phyloP scores from a whole-genome alignment of 2,329 filamentous ascomycete genomes.

The Thielaviopsis ethacetica region DNA sequence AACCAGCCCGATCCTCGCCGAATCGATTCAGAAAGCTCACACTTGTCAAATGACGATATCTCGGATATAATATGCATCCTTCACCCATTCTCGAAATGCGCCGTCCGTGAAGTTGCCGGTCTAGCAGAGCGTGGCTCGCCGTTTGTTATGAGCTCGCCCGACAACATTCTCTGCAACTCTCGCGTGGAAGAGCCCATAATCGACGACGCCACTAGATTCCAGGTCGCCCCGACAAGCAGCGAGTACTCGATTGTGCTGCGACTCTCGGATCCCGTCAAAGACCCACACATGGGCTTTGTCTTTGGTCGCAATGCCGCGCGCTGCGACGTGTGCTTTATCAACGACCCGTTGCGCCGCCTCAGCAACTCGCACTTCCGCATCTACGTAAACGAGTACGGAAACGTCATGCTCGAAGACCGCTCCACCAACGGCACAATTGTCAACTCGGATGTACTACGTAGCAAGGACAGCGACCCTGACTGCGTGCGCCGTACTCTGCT shows the following conservation, averaged over 20 bases:
- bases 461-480: conserved; percentile 20
- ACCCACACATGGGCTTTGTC: conserved; percentile 56
- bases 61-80: conserved; percentile 82
- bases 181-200: conserved; percentile 32
- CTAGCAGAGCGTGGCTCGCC: conserved; percentile 31
- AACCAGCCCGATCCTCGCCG: conserved; percentile 67
- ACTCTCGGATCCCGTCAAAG: conserved; percentile 56
- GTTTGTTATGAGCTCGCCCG: conserved; percentile 32
- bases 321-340: conserved; percentile 56
- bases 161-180: conserved; percentile 30
- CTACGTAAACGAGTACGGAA: conserved; percentile 69
- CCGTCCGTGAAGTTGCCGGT: conserved; percentile 50
- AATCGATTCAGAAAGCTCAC: conserved; percentile 63
- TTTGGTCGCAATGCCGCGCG: conserved; percentile 63
- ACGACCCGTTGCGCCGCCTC: conserved; percentile 54
- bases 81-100: conserved; percentile 58
- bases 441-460: conserved; percentile 49
- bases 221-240: conserved; percentile 30
- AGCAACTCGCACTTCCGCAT: conserved; percentile 97
- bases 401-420: conserved; percentile 81
- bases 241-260: conserved; percentile 61
- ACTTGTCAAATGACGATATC: conserved; percentile 66
- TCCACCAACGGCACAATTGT: conserved; percentile 95
- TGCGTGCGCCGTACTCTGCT: conserved; percentile 44
- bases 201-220: conserved; percentile 32